phyloP scores from a whole-genome alignment of 352 stramenopile genomes.

The Thalassiosira mediterranea region DNA sequence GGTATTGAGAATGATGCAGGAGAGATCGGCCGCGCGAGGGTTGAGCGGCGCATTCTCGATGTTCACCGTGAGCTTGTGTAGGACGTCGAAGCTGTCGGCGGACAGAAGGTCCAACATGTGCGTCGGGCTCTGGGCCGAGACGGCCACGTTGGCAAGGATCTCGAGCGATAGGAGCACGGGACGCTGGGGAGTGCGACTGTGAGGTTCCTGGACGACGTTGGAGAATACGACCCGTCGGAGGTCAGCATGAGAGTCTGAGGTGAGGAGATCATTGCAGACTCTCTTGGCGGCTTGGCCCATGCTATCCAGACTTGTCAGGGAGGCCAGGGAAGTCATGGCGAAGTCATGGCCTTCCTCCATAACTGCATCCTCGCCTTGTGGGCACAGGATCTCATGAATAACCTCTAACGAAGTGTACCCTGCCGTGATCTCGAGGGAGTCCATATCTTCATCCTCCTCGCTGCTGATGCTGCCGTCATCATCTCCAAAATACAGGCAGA shows the following conservation, averaged over 20 bases:
- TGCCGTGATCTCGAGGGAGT: conserved; percentile 1
- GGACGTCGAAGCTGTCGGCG: not conserved
- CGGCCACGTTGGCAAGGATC: conserved; percentile 18
- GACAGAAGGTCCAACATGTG: conserved; percentile 1
- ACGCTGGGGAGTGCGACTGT: not conserved
- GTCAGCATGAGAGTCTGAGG: conserved; percentile 5
- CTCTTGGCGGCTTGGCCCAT: conserved; percentile 42
- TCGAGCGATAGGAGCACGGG: conserved; percentile 15
- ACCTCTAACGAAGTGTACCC: conserved; percentile 35
- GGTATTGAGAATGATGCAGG: conserved; percentile 16
- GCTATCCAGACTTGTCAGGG: conserved; percentile 54
- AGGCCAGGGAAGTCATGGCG: conserved; percentile 53
- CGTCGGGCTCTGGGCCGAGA: not conserved
- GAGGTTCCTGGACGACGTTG: not conserved
- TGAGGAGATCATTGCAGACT: conserved; percentile 49
- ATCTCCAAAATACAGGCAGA: conserved; percentile 8
- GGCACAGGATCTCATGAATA: conserved; percentile 52
- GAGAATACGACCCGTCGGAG: conserved; percentile 12
- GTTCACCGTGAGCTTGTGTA: not conserved
- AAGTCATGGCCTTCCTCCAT: conserved; percentile 44
- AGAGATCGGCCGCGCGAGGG: conserved; percentile 12
- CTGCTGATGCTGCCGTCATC: not conserved
- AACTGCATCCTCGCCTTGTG: conserved; percentile 26
- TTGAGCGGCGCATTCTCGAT: conserved; percentile 13
- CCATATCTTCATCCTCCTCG: conserved; percentile 36